Conservation (phyloP, 495 filamentous ascomycete genomes). For the Lichenothelia convexa region DNA sequence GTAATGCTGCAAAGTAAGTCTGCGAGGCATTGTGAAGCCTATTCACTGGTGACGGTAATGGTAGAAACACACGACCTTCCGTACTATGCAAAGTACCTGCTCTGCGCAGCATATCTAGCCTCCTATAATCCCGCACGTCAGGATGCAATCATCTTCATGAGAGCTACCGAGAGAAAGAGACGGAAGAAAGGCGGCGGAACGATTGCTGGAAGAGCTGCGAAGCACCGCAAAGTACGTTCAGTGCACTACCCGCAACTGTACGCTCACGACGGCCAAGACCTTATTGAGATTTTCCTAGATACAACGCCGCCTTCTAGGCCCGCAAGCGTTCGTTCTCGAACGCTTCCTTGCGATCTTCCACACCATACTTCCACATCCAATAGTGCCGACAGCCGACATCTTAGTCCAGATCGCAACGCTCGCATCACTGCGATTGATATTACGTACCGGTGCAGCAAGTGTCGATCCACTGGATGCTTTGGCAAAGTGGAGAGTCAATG, state of each 20-base stretch:
- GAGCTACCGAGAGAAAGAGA: slow-evolving; percentile 43
- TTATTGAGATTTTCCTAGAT: too few relatives aligned
- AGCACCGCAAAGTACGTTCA: slow-evolving; percentile 18
- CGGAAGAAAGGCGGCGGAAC: slow-evolving; percentile 26
- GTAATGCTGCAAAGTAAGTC: slow-evolving; percentile 1
- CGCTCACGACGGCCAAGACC: too few relatives aligned
- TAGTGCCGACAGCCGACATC: slow-evolving; percentile 33
- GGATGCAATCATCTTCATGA: slow-evolving; percentile 73
- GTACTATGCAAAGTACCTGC: slow-evolving; percentile 62
- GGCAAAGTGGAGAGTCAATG: slow-evolving; percentile 54
- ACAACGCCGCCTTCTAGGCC: slow-evolving; percentile 46
- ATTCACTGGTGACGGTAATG: slow-evolving; percentile 11
- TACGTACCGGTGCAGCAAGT: slow-evolving; percentile 33
- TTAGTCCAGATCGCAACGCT: slow-evolving; percentile 51
- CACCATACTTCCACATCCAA: slow-evolving; percentile 50
- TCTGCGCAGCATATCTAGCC: slow-evolving; percentile 78
- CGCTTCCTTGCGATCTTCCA: slow-evolving; percentile 75
- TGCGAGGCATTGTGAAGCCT: not conserved
- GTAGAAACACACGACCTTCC: slow-evolving; percentile 33
- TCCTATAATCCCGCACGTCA: slow-evolving; percentile 67
- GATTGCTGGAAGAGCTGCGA: slow-evolving; percentile 8
- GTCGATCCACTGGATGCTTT: slow-evolving; percentile 43
- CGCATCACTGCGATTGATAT: slow-evolving; percentile 55
- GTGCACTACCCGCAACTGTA: too few relatives aligned
- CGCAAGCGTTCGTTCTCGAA: slow-evolving; percentile 74